Conservation (phyloP, 352 stramenopile genomes). For the Pythium dissotocum region DNA sequence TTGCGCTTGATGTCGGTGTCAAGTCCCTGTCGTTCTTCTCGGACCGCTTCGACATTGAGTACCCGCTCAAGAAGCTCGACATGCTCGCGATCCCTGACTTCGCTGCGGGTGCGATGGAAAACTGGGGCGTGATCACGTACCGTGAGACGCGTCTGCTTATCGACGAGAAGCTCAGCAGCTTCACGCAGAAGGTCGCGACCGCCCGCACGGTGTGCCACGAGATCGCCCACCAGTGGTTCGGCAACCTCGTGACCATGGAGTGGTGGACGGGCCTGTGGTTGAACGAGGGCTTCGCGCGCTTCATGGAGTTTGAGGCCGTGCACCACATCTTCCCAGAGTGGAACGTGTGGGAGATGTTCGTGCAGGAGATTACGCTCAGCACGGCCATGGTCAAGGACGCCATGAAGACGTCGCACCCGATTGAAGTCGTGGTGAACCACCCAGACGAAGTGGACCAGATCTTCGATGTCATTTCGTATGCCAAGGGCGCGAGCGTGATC, state of each 20-base stretch:
- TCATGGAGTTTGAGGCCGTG: constrained; percentile 95
- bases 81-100: constrained; percentile 98
- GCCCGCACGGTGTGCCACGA: constrained; percentile 97
- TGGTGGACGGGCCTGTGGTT: constrained; percentile 97
- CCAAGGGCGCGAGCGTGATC: constrained; percentile 88
- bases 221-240: constrained; percentile 97
- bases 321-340: constrained; percentile 94
- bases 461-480: constrained; percentile 98
- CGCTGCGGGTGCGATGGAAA: constrained; percentile 96
- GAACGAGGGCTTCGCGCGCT: constrained; percentile 98
- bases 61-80: constrained; percentile 98
- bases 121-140: constrained; percentile 97
- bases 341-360: constrained; percentile 96
- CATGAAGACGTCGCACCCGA: constrained; percentile 91
- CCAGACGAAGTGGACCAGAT: constrained; percentile 97
- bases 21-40: constrained; percentile 76
- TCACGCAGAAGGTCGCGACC: constrained; percentile 74
- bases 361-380: constrained; percentile 73
- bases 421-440: constrained; percentile 94
- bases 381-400: constrained; percentile 93
- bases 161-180: constrained; percentile 70
- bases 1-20: constrained; percentile 83
- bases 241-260: constrained; percentile 98
- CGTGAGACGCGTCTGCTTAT: constrained; percentile 92
- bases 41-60: constrained; percentile 80